Evolutionary conservation across 148 eudicot species (phyloP).

Genomic region (Arctostaphylos glauca): DNA sequence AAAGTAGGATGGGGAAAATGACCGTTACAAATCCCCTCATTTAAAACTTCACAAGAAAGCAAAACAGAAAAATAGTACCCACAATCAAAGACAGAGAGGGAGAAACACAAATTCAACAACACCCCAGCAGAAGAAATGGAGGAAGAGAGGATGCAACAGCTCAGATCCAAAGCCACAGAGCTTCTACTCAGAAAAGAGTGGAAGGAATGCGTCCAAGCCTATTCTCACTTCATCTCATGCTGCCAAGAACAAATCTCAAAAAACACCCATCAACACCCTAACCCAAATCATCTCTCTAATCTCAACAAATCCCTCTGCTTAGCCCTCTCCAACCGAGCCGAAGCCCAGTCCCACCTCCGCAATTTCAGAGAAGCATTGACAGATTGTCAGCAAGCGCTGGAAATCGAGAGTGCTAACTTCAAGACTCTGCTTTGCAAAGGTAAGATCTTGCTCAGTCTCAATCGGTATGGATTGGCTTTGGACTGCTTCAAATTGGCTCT

Average conservation of each 20-base stretch:
- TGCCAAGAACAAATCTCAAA: conserved; percentile 42
- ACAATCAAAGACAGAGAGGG: background rate
- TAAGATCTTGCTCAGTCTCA: conserved; percentile 62
- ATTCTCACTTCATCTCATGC: conserved; percentile 59
- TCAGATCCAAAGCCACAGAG: conserved; percentile 84
- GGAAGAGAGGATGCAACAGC: conserved; percentile 57
- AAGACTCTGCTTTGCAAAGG: conserved; percentile 84
- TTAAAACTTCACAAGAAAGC: conserved; percentile 26
- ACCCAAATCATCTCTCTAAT: conserved; percentile 34
- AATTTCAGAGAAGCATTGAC: conserved; percentile 42
- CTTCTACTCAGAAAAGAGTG: conserved; percentile 76
- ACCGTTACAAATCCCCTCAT: conserved; percentile 39
- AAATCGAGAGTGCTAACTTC: conserved; percentile 52
- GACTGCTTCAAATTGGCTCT: conserved; percentile 56
- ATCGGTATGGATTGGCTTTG: conserved; percentile 48
- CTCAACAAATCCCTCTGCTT: conserved; percentile 70
- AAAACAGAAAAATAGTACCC: background rate
- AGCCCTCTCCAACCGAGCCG: conserved; percentile 75
- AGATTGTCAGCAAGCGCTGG: conserved; percentile 73
- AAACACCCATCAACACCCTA: conserved; percentile 18
- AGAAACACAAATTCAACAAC: conserved; percentile 4
- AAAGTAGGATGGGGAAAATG: conserved; percentile 18
- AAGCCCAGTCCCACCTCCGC: conserved; percentile 43
- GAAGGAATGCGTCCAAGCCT: conserved; percentile 50
- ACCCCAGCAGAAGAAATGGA: conserved; percentile 29